Base-by-base conservation (phyloP, 371 early-diverging fungal species). In the Ordospora pajunii region DNA sequence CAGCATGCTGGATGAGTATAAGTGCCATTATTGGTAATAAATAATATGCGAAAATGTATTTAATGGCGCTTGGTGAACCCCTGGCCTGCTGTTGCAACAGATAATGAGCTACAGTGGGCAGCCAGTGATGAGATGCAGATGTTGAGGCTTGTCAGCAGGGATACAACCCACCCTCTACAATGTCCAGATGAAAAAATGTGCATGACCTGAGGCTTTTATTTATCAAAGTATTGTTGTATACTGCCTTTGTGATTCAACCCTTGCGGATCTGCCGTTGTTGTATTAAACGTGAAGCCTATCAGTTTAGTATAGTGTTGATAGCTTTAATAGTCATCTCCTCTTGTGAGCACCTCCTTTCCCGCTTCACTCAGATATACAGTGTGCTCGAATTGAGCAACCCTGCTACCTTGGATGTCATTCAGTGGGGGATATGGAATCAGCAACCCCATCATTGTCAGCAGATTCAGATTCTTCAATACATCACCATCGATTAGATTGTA, bases 321-420 rank as follows among this genome's bases (percentile, higher is more conserved):
- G 11, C 17, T 53, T 87, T 81, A 89, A 69, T 87, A 89, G 77
- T 89, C 89, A 54, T 88, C 88, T 22, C 89, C 89, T 21, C 84
- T 83, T 27, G 94, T 92, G 72, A 96, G 86, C 69, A 96, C 87
- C 82, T 94, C 95, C 43, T 90, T 90, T 23, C 95, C 93, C 48
- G 87, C 88, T 81, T 93, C 90, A 4, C 93, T 95, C 12, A 96
- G 90, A 37, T 94, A 86, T 67, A 96, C 82, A 9, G 99, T 96
- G 83, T 98, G 99, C 81, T 99, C 99, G 78, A 88, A 95, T 87
- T 99, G 99, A 2, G 96, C 95, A 21, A 96, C 95, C 82, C 89
- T 93, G 63, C 89, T 89, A 8, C 95, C 95, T 82, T 88, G 87
- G 58, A 88, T 86, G 83, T 99, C 99, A 52, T 87, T 86, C 43